Percentiles rank a stretch among this genome's conserved stretches.
These are phyloP conservation scores for Leccinum pellstonianum DNA, from an alignment of 768 basidiomycete species.

Conservation along the genomic window DNA sequence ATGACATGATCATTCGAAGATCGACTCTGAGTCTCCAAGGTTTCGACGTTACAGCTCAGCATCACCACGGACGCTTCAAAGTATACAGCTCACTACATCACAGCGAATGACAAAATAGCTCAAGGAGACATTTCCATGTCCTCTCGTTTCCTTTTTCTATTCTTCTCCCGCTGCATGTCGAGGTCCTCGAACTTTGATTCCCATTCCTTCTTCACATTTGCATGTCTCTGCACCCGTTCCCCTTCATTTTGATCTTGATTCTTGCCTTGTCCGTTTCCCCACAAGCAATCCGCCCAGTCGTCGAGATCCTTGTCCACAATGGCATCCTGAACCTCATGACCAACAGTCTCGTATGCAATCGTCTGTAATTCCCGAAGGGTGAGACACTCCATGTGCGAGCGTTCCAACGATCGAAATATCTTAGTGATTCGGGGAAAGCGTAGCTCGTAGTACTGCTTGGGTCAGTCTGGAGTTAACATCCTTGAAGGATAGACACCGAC, in stretches of 20 bases:
- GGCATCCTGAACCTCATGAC: constrained; percentile 42
- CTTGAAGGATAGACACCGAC: constrained; percentile 37
- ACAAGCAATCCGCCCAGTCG: constrained; percentile 43
- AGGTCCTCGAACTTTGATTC: constrained; percentile 38
- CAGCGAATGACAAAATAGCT: not conserved
- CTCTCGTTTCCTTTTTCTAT: constrained; percentile 19
- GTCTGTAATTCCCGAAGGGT: constrained; percentile 49
- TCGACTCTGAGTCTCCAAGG: not conserved
- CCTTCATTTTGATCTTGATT: constrained; percentile 14
- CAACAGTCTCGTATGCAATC: constrained; percentile 54
- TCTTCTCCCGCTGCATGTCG: constrained; percentile 25
- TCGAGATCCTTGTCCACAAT: constrained; percentile 47
- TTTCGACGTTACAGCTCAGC: not conserved
- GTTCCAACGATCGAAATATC: constrained; percentile 56
- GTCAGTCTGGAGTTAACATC: not conserved
- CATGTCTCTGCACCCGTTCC: constrained; percentile 41
- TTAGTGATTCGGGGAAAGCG: constrained; percentile 83
- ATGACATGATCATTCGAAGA: not conserved
- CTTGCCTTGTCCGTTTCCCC: constrained; percentile 39
- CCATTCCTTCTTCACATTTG: constrained; percentile 40
- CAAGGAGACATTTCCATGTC: constrained; percentile 28
- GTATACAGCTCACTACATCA: not conserved
- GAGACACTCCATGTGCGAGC: constrained; percentile 60
- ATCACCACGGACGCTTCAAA: not conserved
- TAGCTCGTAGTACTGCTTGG: constrained; percentile 69